phyloP scores from a whole-genome alignment of 1,139 yeast genomes.

The Nematodospora anomalae region DNA sequence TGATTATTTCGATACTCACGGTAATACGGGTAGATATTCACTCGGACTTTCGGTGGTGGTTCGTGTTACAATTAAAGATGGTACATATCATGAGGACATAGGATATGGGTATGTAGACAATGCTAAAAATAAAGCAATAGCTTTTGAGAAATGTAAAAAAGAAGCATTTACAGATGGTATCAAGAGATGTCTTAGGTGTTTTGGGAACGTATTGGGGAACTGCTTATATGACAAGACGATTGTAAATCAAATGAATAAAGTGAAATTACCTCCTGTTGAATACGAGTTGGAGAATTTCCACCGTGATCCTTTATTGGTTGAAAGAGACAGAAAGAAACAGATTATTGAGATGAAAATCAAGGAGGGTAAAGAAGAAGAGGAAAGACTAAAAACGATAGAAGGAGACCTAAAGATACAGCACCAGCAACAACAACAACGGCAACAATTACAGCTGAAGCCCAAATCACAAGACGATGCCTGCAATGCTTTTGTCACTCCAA shows the following conservation, averaged over 20 bases:
- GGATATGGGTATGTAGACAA: conserved; percentile 81
- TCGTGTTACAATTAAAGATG: conserved; percentile 69
- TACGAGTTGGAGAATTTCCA: conserved; percentile 49
- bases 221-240: conserved; percentile 74
- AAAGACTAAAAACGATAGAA: conserved; percentile 2
- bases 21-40: conserved; percentile 51
- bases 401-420: conserved; percentile 1
- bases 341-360: conserved; percentile 9
- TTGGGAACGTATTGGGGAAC: conserved; percentile 79
- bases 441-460: conserved; percentile 3
- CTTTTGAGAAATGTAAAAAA: conserved; percentile 78
- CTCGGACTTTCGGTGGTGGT: conserved; percentile 73
- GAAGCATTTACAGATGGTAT: conserved; percentile 82
- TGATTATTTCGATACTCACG: conserved; percentile 68
- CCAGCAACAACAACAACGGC: conserved; percentile 5
- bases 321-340: conserved; percentile 27
- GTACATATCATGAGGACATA: conserved; percentile 76
- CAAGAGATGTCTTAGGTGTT: conserved; percentile 73
- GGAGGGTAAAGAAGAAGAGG: conserved; percentile 6
- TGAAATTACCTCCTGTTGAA: conserved; percentile 53
- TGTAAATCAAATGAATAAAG: conserved; percentile 53
- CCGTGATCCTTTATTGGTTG: conserved; percentile 37
- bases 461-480: conserved; percentile 11
- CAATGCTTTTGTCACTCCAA: conserved; percentile 15
- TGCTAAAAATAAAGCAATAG: conserved; percentile 67